Evolutionary conservation across 2,329 filamentous ascomycete genomes (phyloP), one percentile per base, ranked within the genome.

Genomic region (Scorias spongiosa): DNA sequence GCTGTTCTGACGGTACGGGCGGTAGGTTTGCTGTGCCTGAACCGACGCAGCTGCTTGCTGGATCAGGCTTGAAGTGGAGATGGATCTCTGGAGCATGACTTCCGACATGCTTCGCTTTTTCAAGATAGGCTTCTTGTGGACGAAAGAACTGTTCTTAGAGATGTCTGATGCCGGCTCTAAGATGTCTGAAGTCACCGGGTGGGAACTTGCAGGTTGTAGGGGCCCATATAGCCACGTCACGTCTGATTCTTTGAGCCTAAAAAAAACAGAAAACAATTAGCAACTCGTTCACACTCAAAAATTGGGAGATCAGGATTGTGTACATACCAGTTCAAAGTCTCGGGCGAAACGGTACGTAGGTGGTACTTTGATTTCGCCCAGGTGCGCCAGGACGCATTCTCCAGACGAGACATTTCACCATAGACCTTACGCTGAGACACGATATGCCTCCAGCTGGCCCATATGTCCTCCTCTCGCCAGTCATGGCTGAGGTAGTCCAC

Each of bases 21-120:
- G 46, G 71, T 72, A 29, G 44, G 40, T 39, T 60, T 84, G 77
- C 58, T 93, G 85, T 28, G 87, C 84, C 58, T 89, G 82, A 10
- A 93, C 79, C 15, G 84, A 84, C 15, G 85, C 85, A 1, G 86
- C 83, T 6, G 87, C 88, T 63, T 93, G 85, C 63, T 93, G 89
- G 14, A 96, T 67, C 12, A 96, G 71, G 5, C 88, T 94, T 2
- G 88, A 89, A 1, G 85, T 80, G 1, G 88, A 93, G 7, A 95
- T 63, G 0, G 88, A 95, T 49, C 81, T 76, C 60, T 94, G 87
- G 8, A 96, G 74, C 77, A 96, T 94, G 37, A 93, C 75, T 63
- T 96, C 89, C 0, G 89, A 96, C 72, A 93, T 89, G 63, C 85
- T 94, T 51, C 88, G 78, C 71, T 95, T 96, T 67, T 96, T 96